Evolutionary conservation across 129 eudicot species (phyloP), one percentile per base, ranked within the genome.

Genomic region (Ambrosia trifida): DNA sequence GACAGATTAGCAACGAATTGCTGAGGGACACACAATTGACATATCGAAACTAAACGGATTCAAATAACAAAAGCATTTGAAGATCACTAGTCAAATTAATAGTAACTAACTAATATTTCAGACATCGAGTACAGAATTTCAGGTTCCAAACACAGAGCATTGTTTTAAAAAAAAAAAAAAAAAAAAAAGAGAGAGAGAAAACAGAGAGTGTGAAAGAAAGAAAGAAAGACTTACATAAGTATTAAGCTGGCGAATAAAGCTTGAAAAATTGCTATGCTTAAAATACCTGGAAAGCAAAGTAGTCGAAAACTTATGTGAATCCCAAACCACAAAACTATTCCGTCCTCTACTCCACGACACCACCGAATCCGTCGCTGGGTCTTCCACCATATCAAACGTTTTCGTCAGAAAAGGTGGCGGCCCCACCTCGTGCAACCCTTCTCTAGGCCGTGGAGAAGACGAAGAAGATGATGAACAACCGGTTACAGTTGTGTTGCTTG

Each of bases 261-360:
- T 93, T 10, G 98, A 93, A 74, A 93, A 92, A 66, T 93, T 93
- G 56, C 80, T 71, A 76, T 92, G 98, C 82, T 93, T 93, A 74
- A 93, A 93, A 68, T 72, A 89, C 77, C 54, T 85, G 3, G 98
- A 89, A 57, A 93, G 91, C 79, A 93, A 62, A 68, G 79, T 69
- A 5, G 88, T 80, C 0, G 98, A 87, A 35, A 93, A 93, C 75
- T 72, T 70, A 54, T 85, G 76, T 47, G 86, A 79, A 78, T 89
- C 98, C 98, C 98, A 93, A 44, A 93, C 96, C 14, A 89, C 76
- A 76, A 93, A 93, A 76, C 96, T 93, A 44, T 93, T 89, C 69
- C 81, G 59, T 3, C 85, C 83, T 65, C 36, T 73, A 58, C 91
- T 89, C 98, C 96, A 93, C 10, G 98, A 93, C 16, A 93, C 90